These are phyloP conservation scores for Obelidium mucronatum DNA, from an alignment of 192 early-diverging fungal species.

Conservation along the genomic window DNA sequence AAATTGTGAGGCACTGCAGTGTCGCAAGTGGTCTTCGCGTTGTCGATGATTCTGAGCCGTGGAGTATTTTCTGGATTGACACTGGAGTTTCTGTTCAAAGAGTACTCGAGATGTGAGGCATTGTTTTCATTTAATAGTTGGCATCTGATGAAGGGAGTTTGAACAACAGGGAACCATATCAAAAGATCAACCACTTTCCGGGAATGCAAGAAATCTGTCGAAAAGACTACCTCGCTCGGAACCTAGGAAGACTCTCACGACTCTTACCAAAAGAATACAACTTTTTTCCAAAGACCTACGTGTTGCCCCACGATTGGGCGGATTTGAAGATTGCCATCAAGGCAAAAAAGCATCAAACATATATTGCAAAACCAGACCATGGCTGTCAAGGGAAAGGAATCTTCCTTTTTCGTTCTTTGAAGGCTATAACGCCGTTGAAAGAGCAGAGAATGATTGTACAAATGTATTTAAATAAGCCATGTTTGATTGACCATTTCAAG, in stretches of 20 bases:
- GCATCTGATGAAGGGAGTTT: background rate
- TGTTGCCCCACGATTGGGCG: conserved; percentile 56
- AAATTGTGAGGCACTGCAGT: conserved; percentile 52
- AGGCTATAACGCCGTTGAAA: conserved; percentile 35
- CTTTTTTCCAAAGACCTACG: conserved; percentile 65
- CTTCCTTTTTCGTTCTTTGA: conserved; percentile 40
- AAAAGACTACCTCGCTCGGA: conserved; percentile 65
- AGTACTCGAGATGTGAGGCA: conserved; percentile 56
- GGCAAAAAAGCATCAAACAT: conserved; percentile 39
- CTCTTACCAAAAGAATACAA: conserved; percentile 62
- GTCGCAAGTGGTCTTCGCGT: conserved; percentile 42
- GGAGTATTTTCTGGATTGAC: conserved; percentile 63
- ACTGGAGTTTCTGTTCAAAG: conserved; percentile 64
- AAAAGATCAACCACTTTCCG: conserved; percentile 69
- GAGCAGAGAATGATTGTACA: conserved; percentile 53
- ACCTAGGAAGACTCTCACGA: conserved; percentile 53
- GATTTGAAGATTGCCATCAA: conserved; percentile 48
- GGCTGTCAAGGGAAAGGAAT: conserved; percentile 65
- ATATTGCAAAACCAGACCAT: conserved; percentile 65
- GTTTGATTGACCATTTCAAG: conserved; percentile 62
- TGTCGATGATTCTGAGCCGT: conserved; percentile 50
- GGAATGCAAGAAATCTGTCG: conserved; percentile 72
- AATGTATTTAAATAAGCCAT: conserved; percentile 55
- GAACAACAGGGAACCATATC: conserved; percentile 51
- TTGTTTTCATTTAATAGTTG: background rate